Percentiles rank a stretch among this genome's conserved stretches.
phyloP scores from a whole-genome alignment of 148 eudicot species.

The Chenopodium quinoa region DNA sequence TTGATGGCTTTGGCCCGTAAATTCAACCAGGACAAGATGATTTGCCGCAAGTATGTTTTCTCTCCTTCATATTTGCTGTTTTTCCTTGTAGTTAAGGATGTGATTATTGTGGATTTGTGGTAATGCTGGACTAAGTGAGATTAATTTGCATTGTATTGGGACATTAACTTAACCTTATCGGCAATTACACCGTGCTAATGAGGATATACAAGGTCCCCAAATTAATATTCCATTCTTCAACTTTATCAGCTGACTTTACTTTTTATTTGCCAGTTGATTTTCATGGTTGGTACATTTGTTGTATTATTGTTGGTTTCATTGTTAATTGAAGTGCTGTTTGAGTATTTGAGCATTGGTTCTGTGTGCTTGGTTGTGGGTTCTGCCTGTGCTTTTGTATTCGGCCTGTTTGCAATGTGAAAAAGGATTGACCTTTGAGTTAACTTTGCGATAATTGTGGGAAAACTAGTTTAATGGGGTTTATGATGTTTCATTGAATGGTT shows the following conservation, averaged over 20 bases:
- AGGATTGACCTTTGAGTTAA: background rate
- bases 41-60: constrained; percentile 53
- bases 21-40: constrained; percentile 61
- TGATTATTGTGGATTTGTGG: background rate
- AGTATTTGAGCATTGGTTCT: background rate
- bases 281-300: constrained; percentile 24
- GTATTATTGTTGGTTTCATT: background rate
- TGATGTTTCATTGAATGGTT: too few species aligned
- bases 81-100: background rate
- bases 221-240: constrained; percentile 22
- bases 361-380: background rate
- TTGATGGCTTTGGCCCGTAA: constrained; percentile 59
- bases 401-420: background rate
- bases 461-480: background rate
- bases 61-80: background rate
- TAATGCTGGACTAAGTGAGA: background rate
- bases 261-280: constrained; percentile 20
- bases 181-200: constrained; percentile 12
- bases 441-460: background rate
- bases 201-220: constrained; percentile 27
- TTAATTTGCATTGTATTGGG: background rate
- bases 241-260: constrained; percentile 17
- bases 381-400: background rate
- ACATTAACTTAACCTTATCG: constrained; percentile 21
- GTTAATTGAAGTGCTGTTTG: background rate